phyloP scores from a whole-genome alignment of 495 filamentous ascomycete species.

The Podospora comata region DNA sequence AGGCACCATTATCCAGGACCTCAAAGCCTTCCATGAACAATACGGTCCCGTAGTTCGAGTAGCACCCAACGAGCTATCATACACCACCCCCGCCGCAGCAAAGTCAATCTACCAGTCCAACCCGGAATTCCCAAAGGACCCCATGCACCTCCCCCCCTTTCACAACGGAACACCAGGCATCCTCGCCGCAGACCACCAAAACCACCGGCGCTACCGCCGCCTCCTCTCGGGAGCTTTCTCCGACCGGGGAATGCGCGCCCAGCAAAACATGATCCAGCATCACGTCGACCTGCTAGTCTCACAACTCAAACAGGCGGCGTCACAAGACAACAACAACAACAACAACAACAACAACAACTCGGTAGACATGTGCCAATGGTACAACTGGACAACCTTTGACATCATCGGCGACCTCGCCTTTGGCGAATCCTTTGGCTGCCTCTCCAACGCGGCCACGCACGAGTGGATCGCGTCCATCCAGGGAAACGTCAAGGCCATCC shows the following conservation, averaged over 20 bases:
- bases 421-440: constrained; percentile 11
- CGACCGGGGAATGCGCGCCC: constrained; percentile 41
- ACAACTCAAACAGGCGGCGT: constrained; percentile 19
- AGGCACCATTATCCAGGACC: constrained; percentile 28
- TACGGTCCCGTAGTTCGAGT: constrained; percentile 55
- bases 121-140: constrained; percentile 19
- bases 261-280: constrained; percentile 42
- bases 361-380: background rate
- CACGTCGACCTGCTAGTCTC: constrained; percentile 40
- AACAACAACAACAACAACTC: background rate
- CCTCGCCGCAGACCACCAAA: constrained; percentile 30
- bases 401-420: constrained; percentile 10
- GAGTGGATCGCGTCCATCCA: too few relatives aligned
- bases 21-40: constrained; percentile 41
- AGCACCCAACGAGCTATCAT: constrained; percentile 53
- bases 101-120: constrained; percentile 48
- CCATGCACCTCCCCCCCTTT: constrained; percentile 30
- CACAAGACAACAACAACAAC: background rate
- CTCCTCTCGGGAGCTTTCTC: constrained; percentile 48
- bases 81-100: constrained; percentile 40
- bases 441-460: background rate
- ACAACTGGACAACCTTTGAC: constrained; percentile 7
- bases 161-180: constrained; percentile 20
- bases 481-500: too few relatives aligned
- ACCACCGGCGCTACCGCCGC: constrained; percentile 40